A percentile compares a stretch with the other conserved stretches of the same genome.
These are phyloP conservation scores for Herpetomonas tarakana DNA, from an alignment of 208 protist genomes.

Conservation along the genomic window DNA sequence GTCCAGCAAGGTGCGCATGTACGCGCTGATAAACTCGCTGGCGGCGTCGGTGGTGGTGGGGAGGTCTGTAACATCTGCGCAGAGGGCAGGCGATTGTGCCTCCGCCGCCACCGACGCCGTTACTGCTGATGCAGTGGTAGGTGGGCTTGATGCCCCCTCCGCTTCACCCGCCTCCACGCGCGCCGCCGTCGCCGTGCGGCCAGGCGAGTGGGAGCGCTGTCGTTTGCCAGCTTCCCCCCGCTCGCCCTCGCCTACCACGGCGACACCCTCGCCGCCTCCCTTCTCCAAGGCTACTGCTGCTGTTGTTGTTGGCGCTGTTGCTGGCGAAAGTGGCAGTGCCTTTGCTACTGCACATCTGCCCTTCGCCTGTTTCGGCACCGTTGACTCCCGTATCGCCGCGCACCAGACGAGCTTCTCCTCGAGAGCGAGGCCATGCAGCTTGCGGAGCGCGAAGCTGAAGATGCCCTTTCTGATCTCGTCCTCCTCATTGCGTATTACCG, in stretches of 20 bases:
- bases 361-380: constrained; percentile 13
- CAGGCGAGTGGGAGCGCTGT: no score
- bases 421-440: constrained; percentile 26
- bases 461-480: constrained; percentile 88
- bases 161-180: neutral
- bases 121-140: neutral
- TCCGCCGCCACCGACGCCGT: neutral
- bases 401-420: constrained; percentile 62
- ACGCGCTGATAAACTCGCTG: constrained; percentile 60
- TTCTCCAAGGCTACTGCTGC: constrained; percentile 4
- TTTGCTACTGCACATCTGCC: neutral
- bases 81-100: neutral
- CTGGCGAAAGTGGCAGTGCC: neutral
- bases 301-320: neutral
- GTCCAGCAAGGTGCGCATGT: constrained; percentile 73
- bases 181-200: neutral
- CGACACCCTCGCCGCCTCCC: neutral
- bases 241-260: neutral
- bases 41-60: constrained; percentile 26
- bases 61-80: constrained; percentile 1
- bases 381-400: constrained; percentile 47
- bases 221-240: neutral
- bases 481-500: constrained; percentile 69
- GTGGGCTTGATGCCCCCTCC: neutral
- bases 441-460: constrained; percentile 63